Evolutionary conservation across 345 rosid genomes (phyloP), one percentile per base, ranked within the genome.

Genomic region (Pseudoturritis turrita): DNA sequence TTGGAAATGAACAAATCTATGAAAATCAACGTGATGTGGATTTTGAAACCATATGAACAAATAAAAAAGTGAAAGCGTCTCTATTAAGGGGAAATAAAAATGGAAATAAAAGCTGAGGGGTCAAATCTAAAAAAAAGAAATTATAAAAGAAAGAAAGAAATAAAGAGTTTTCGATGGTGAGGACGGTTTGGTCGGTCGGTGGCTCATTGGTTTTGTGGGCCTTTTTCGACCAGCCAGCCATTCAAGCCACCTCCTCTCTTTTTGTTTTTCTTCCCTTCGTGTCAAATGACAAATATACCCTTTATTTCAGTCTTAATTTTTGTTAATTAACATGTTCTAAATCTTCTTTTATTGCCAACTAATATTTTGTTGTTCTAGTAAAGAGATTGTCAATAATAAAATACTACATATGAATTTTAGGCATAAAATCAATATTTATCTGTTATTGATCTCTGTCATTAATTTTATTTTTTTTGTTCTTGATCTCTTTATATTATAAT

Each of bases 121-220:
- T 69, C 79, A 76, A 76, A 45, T 62, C 71, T 0, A 62, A 60
- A 75, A 61, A 26, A 40, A 67, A 59, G 11, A 59, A 51, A 56
- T 2, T 56, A 21, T 21, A 57, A 22, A n/a, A n/a, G n/a, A n/a
- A n/a, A n/a, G n/a, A 14, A 21, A 14, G 21, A n/a, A 23, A n/a
- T 10, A 36, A 50, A 65, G 4, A 57, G 56, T 55, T 39, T 74
- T 22, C n/a, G 35, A 33, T 13, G 74, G 1, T 26, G 66, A 41
- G 87, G 94, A 77, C 93, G 96, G 96, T 83, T 83, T 81, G 96
- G 96, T 78, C 93, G 96, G 97, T 83, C 87, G 66, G 65, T 44
- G 65, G 70, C 71, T 76, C 65, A 76, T 69, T 62, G 70, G 79
- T 45, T 19, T 10, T 15, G 70, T 76, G 75, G 75, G 79, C 64